Conservation (phyloP, 208 protist species). For the Porcisia hertigi region DNA sequence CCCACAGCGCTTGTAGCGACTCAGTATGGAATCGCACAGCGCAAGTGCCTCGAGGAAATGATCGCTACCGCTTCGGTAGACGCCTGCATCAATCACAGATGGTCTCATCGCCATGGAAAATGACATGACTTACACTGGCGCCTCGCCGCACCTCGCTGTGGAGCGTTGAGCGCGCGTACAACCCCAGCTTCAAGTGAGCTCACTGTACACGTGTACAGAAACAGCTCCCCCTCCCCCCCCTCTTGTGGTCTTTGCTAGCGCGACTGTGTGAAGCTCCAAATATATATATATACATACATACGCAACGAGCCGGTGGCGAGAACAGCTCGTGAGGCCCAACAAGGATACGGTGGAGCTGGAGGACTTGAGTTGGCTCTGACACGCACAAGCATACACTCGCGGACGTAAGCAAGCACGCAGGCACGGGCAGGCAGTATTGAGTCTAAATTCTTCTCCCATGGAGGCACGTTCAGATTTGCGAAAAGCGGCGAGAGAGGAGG, state of each 20-base stretch:
- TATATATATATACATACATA: too few species aligned
- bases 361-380: not conserved
- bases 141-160: not conserved
- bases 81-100: not conserved
- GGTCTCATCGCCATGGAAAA: not conserved
- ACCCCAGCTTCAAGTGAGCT: not conserved
- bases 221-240: not conserved
- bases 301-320: too few species aligned
- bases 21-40: constrained; percentile 52
- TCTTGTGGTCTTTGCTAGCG: not conserved
- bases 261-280: too few species aligned
- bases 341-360: not conserved
- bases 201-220: not conserved
- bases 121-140: not conserved
- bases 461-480: too few species aligned
- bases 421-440: not conserved
- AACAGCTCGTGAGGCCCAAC: not conserved
- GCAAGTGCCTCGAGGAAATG: constrained; percentile 58
- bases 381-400: not conserved
- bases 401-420: not conserved
- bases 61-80: constrained; percentile 16
- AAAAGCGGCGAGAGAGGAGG: too few species aligned
- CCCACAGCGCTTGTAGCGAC: constrained; percentile 46
- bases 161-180: not conserved
- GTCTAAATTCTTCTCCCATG: not conserved